phyloP scores from a whole-genome alignment of 495 filamentous ascomycete genomes.

The Penicillium flavigenum region DNA sequence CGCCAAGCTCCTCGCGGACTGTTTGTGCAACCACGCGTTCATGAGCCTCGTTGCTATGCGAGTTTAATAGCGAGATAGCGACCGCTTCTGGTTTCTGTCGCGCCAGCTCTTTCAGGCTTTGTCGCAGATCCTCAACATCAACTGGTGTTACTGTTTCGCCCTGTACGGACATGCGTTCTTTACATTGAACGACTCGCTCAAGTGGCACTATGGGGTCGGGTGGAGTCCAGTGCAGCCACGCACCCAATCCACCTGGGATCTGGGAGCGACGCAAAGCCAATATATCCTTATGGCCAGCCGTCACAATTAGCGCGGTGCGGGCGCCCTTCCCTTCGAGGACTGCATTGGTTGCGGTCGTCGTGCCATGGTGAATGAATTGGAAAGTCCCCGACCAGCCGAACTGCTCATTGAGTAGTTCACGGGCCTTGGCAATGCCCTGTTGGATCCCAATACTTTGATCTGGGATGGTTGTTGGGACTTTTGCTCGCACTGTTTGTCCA shows the following conservation, averaged over 20 bases:
- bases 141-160: conserved; percentile 42
- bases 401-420: conserved; percentile 27
- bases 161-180: conserved; percentile 46
- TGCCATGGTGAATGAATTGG: conserved; percentile 43
- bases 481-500: conserved; percentile 42
- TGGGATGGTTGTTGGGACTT: conserved; percentile 47
- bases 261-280: conserved; percentile 44
- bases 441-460: conserved; percentile 52
- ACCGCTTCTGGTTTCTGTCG: conserved; percentile 45
- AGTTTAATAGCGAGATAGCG: conserved; percentile 50
- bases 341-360: conserved; percentile 44
- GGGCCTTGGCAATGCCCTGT: conserved; percentile 41
- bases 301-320: conserved; percentile 40
- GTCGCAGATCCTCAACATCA: conserved; percentile 37
- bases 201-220: conserved; percentile 51
- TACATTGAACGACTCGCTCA: conserved; percentile 49
- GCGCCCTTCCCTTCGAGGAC: conserved; percentile 46
- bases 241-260: conserved; percentile 49
- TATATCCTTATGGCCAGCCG: conserved; percentile 44
- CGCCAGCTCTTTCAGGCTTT: conserved; percentile 29
- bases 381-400: conserved; percentile 31
- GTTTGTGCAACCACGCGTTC: conserved; percentile 39
- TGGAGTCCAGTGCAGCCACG: conserved; percentile 48
- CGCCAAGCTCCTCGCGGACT: conserved; percentile 38
- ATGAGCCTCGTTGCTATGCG: conserved; percentile 44